phyloP scores from a whole-genome alignment of 495 filamentous ascomycete species.

The Podospora pseudoanserina region DNA sequence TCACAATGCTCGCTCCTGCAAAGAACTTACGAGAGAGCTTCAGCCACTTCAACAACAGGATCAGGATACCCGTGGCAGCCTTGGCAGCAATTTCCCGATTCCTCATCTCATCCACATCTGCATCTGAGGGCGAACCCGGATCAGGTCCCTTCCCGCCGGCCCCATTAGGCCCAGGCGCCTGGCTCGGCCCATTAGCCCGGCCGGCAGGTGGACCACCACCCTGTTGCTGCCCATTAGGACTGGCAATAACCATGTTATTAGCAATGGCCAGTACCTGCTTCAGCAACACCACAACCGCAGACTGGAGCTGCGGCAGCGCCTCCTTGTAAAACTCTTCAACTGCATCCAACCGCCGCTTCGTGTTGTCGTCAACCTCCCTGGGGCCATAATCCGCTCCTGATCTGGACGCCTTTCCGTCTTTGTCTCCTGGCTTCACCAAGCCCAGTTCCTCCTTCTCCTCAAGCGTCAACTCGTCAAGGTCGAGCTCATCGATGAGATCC shows the following conservation, averaged over 20 bases:
- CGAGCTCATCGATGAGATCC: constrained; percentile 49
- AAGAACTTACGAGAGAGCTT: constrained; percentile 78
- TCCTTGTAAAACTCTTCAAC: constrained; percentile 78
- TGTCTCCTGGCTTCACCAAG: constrained; percentile 28
- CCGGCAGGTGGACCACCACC: constrained; percentile 30
- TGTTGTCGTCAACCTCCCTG: constrained; percentile 41
- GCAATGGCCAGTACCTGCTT: constrained; percentile 84
- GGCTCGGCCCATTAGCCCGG: constrained; percentile 37
- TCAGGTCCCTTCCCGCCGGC: constrained; percentile 35
- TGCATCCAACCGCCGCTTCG: constrained; percentile 63
- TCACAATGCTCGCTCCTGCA: background rate
- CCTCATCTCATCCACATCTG: constrained; percentile 76
- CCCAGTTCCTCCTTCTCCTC: constrained; percentile 45
- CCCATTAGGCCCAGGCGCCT: constrained; percentile 22
- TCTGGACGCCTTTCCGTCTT: constrained; percentile 26
- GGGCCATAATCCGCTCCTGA: constrained; percentile 53
- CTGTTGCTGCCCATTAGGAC: constrained; percentile 18
- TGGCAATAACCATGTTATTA: constrained; percentile 42
- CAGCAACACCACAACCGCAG: constrained; percentile 86
- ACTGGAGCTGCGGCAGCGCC: constrained; percentile 81
- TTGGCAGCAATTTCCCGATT: constrained; percentile 84
- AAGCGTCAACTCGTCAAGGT: constrained; percentile 48
- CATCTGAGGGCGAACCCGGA: constrained; percentile 43
- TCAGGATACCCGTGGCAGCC: constrained; percentile 78
- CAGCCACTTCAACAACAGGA: constrained; percentile 92